These are phyloP conservation scores for Citrus medica DNA, from an alignment of 345 rosid genomes.

Conservation along the genomic window DNA sequence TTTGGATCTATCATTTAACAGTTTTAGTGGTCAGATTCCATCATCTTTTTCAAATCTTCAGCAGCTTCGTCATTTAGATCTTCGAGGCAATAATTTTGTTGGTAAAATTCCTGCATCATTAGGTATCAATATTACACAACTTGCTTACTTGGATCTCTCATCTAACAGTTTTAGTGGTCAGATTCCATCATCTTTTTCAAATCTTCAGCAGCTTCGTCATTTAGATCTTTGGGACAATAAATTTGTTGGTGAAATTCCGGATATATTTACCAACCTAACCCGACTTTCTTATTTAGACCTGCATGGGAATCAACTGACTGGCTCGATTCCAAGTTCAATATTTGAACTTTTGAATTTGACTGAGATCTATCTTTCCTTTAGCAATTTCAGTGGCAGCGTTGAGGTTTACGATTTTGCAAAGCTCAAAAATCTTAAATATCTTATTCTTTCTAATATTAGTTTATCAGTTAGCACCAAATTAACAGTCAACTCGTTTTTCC, in stretches of 20 bases:
- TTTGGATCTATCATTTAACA: constrained; percentile 2
- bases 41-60: not conserved
- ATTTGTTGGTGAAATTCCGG: constrained; percentile 20
- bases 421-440: not conserved
- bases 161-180: constrained; percentile 12
- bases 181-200: not conserved
- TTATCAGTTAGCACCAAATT: too few species aligned
- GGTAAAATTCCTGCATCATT: not conserved
- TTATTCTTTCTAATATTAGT: too few species aligned
- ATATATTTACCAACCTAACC: not conserved
- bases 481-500: not conserved
- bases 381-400: too few species aligned
- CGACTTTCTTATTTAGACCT: not conserved
- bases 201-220: not conserved
- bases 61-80: not conserved
- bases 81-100: not conserved
- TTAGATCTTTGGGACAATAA: not conserved
- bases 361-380: too few species aligned
- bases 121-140: too few species aligned
- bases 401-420: constrained; percentile 1
- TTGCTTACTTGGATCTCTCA: not conserved
- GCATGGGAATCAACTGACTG: not conserved
- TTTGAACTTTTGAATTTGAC: not conserved
- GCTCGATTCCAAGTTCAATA: constrained; percentile 5
- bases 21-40: constrained; percentile 16